phyloP scores from a whole-genome alignment of 208 protist species.

The Lotmaria passim region DNA sequence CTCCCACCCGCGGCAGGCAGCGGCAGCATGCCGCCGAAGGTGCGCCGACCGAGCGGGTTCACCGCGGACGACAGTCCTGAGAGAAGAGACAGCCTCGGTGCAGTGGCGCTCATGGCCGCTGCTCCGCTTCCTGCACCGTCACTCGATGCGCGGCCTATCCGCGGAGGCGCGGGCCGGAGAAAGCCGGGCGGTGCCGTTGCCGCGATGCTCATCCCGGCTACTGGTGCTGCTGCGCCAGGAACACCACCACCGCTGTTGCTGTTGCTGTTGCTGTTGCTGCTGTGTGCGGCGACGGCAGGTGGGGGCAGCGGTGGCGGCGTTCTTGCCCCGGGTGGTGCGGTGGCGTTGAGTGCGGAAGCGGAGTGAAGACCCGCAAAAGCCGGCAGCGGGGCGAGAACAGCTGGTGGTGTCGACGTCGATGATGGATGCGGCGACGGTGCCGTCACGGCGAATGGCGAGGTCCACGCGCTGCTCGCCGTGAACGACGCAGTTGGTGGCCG shows the following conservation, averaged over 20 bases:
- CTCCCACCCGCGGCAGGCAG: background rate
- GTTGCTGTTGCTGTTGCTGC: background rate
- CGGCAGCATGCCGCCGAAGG: slow-evolving; percentile 36
- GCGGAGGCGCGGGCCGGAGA: background rate
- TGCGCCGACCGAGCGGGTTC: slow-evolving; percentile 56
- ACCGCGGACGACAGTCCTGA: background rate
- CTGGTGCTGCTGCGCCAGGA: too few species aligned
- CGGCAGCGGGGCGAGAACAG: slow-evolving; percentile 29
- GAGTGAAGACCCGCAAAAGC: background rate
- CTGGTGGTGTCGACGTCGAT: too few species aligned
- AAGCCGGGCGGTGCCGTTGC: slow-evolving; percentile 24
- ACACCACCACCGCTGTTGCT: too few species aligned
- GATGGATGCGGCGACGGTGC: background rate
- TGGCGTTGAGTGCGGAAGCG: background rate
- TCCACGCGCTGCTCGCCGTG: slow-evolving; percentile 13
- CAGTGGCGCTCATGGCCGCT: background rate
- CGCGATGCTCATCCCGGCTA: slow-evolving; percentile 6
- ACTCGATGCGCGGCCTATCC: too few species aligned
- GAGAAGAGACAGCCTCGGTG: background rate
- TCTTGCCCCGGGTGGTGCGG: background rate
- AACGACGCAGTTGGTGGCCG: background rate
- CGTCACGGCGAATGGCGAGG: background rate
- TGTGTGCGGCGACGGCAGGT: slow-evolving; percentile 14
- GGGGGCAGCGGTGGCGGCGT: slow-evolving; percentile 19
- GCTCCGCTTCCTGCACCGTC: background rate